A percentile compares a stretch with the other conserved stretches of the same genome.
Evolutionary conservation across 2,329 filamentous ascomycete species (phyloP).

Genomic region (Hymenoscyphus albidus): DNA sequence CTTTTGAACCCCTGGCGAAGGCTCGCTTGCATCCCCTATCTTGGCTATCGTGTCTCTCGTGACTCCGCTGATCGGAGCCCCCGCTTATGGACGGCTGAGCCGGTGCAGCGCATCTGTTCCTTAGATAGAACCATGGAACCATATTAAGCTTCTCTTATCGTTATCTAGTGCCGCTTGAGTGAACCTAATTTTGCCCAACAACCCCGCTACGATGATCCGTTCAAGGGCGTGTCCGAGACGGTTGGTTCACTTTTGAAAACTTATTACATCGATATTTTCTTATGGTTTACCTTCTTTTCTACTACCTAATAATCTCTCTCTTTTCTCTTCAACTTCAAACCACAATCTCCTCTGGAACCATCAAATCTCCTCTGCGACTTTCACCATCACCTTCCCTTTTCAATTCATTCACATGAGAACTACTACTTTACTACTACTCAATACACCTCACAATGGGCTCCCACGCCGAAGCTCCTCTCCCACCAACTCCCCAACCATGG

Average conservation of each 20-base stretch:
- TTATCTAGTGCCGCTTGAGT: neutral
- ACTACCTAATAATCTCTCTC: neutral
- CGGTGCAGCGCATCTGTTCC: neutral
- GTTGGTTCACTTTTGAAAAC: neutral
- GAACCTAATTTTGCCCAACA: neutral
- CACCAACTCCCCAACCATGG: slow-evolving; percentile 29
- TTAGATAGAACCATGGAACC: neutral
- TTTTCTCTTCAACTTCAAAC: neutral
- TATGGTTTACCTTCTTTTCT: neutral
- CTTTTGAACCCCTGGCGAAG: neutral
- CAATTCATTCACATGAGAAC: slow-evolving; percentile 1
- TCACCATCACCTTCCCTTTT: neutral
- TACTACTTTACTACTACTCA: neutral
- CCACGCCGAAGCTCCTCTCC: slow-evolving; percentile 10
- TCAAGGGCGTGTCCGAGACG: neutral
- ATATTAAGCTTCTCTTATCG: neutral
- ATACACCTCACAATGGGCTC: slow-evolving; percentile 18
- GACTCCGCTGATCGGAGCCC: neutral
- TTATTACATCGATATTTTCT: neutral
- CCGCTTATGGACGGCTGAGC: neutral
- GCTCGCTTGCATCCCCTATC: neutral
- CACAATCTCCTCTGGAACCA: neutral
- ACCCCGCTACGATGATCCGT: neutral
- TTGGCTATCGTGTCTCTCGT: too few relatives aligned
- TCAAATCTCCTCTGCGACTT: neutral